Base-by-base conservation (phyloP, 306 rosid species). In the Vigna radiata region DNA sequence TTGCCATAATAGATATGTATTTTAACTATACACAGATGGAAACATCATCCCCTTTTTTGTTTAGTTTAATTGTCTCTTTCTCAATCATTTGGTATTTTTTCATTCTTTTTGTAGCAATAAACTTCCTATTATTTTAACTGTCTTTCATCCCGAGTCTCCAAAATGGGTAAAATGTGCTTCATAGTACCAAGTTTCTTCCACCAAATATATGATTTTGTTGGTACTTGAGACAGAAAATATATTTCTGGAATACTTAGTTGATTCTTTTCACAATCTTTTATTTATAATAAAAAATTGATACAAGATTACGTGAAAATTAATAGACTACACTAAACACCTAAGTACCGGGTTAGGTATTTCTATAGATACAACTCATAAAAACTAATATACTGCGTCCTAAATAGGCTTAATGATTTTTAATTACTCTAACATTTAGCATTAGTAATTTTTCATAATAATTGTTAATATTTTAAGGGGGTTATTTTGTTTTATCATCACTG, bases 31-130 rank as follows among this genome's bases (percentile, higher is more conserved):
- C 11, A 43, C 71, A 76, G 44, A 66, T 65, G 63, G 37, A 81
- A 52, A 10, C 29, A 15, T 8, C n/a, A 29, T 17, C 25, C 2
- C 65, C 46, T 25, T 25, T 41, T 31, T 18, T 6, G 6, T 47
- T 33, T 58, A 17, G 39, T 11, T 66, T 72, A 68, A 49, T 49
- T 77, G 43, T 60, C 69, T 25, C 74, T 59, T 55, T 58, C 21
- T 60, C 70, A 50, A 15, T 31, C 46, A 59, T 39, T 61, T 59
- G 84, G 50, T 61, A 49, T 87, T 69, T 82, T 63, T 83, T 81
- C 75, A 79, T 83, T 75, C 83, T 48, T 83, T 83, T 77, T 44
- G 39, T 50, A 49, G 65, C 18, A 58, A 56, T 73, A 73, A 78
- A 70, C 21, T 62, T 59, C 62, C 43, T 69, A 65, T 76, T 72